Evolutionary conservation across 2,329 filamentous ascomycete species (phyloP).

Genomic region (Colletotrichum coccodes): DNA sequence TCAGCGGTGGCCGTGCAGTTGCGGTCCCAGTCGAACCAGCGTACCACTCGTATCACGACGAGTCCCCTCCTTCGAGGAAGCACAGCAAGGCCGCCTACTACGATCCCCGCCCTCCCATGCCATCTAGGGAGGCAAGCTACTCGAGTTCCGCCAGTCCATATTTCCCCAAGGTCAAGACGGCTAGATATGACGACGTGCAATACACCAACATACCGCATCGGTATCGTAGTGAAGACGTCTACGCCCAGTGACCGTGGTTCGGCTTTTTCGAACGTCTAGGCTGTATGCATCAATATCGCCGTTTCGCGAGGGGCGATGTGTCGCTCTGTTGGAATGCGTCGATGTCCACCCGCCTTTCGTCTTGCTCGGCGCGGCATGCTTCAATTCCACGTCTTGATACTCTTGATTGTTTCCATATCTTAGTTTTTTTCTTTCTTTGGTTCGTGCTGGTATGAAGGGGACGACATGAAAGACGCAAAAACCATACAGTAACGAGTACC

Average conservation of each 20-base stretch:
- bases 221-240: slow-evolving; percentile 37
- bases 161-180: slow-evolving; percentile 46
- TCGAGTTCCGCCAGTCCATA: slow-evolving; percentile 35
- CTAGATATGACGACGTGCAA: slow-evolving; percentile 44
- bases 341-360: background rate
- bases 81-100: slow-evolving; percentile 21
- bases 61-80: slow-evolving; percentile 20
- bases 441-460: slow-evolving; percentile 29
- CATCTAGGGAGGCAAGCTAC: slow-evolving; percentile 44
- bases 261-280: background rate
- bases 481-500: slow-evolving; percentile 34
- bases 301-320: slow-evolving; percentile 7
- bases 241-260: background rate
- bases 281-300: background rate
- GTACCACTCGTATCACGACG: slow-evolving; percentile 34
- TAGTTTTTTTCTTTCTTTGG: slow-evolving; percentile 29
- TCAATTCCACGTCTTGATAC: background rate
- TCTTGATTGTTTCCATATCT: slow-evolving; percentile 1
- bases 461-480: slow-evolving; percentile 22
- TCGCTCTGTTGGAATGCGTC: slow-evolving; percentile 25
- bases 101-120: slow-evolving; percentile 41
- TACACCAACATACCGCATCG: slow-evolving; percentile 42
- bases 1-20: slow-evolving; percentile 40
- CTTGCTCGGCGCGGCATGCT: background rate
- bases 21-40: slow-evolving; percentile 31